These are phyloP conservation scores for Penicillium nucicola DNA, from an alignment of 495 filamentous ascomycete species.

Conservation along the genomic window DNA sequence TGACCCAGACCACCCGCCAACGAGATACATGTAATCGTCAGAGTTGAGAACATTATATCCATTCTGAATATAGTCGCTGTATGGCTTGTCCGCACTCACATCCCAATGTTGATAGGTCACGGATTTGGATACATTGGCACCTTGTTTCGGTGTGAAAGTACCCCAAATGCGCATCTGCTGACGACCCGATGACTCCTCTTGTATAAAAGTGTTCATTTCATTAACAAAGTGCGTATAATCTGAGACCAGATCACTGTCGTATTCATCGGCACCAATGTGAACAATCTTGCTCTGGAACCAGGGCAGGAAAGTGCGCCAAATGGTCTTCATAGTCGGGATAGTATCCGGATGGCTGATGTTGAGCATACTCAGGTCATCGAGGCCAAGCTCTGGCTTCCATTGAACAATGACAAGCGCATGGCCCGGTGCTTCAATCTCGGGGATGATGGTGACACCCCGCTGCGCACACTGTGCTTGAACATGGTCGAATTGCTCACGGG, in stretches of 20 bases:
- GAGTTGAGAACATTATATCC: slow-evolving; percentile 52
- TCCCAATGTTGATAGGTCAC: slow-evolving; percentile 49
- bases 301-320: slow-evolving; percentile 48
- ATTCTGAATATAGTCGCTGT: slow-evolving; percentile 46
- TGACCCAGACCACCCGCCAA: slow-evolving; percentile 43
- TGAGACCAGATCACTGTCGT: slow-evolving; percentile 29
- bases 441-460: slow-evolving; percentile 49
- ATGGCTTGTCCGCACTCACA: slow-evolving; percentile 44
- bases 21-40: slow-evolving; percentile 48
- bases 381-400: slow-evolving; percentile 51
- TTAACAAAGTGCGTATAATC: slow-evolving; percentile 51
- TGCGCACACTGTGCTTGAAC: slow-evolving; percentile 44
- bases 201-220: slow-evolving; percentile 42
- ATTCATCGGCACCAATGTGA: slow-evolving; percentile 53
- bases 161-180: slow-evolving; percentile 53
- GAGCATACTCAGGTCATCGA: slow-evolving; percentile 42
- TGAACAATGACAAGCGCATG: slow-evolving; percentile 49
- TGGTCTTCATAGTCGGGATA: slow-evolving; percentile 48
- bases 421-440: slow-evolving; percentile 52
- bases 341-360: slow-evolving; percentile 52
- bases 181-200: slow-evolving; percentile 18
- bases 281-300: slow-evolving; percentile 54
- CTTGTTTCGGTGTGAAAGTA: slow-evolving; percentile 44
- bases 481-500: slow-evolving; percentile 36
- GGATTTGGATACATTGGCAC: slow-evolving; percentile 38